Evolutionary conservation across 2,329 filamentous ascomycete genomes (phyloP).

Genomic region (Achaetomium macrosporum): DNA sequence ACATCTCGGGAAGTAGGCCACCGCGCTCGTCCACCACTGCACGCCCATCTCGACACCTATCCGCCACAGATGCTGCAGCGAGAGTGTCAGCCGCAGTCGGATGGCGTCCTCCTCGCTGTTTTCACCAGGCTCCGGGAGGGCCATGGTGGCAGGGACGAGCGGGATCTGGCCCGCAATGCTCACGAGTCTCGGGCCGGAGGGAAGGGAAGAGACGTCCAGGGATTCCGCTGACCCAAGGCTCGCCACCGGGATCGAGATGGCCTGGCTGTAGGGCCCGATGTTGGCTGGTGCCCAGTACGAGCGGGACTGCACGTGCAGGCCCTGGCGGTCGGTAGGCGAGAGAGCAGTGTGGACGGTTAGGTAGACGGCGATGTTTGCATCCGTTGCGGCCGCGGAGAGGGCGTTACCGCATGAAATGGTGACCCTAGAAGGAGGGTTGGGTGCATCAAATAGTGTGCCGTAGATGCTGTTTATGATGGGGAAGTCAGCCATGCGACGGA

Average conservation of each 20-base stretch:
- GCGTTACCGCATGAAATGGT: slow-evolving; percentile 70
- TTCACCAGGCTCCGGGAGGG: slow-evolving; percentile 35
- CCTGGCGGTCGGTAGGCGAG: slow-evolving; percentile 40
- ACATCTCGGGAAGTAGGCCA: slow-evolving; percentile 61
- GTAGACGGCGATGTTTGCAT: slow-evolving; percentile 55
- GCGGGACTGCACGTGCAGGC: slow-evolving; percentile 82
- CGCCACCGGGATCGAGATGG: slow-evolving; percentile 49
- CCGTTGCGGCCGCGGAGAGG: slow-evolving; percentile 44
- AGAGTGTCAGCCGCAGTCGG: slow-evolving; percentile 57
- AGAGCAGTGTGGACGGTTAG: slow-evolving; percentile 36
- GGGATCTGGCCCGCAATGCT: slow-evolving; percentile 89
- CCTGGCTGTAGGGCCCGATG: slow-evolving; percentile 95
- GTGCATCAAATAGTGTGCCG: slow-evolving; percentile 62
- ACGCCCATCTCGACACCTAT: slow-evolving; percentile 69
- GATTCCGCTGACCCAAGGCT: slow-evolving; percentile 2
- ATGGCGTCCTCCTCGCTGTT: slow-evolving; percentile 32
- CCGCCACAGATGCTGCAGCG: slow-evolving; percentile 85
- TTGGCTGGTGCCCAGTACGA: slow-evolving; percentile 98
- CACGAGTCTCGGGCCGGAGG: slow-evolving; percentile 36
- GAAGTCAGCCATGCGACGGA: slow-evolving; percentile 78
- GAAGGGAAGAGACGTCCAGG: slow-evolving; percentile 2
- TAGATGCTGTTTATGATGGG: slow-evolving; percentile 69
- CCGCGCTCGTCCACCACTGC: slow-evolving; percentile 66
- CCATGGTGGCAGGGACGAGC: slow-evolving; percentile 75
- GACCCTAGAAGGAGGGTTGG: slow-evolving; percentile 80